Base-by-base conservation (phyloP, 495 filamentous ascomycete genomes). In the Amphirosellinia nigrospora region DNA sequence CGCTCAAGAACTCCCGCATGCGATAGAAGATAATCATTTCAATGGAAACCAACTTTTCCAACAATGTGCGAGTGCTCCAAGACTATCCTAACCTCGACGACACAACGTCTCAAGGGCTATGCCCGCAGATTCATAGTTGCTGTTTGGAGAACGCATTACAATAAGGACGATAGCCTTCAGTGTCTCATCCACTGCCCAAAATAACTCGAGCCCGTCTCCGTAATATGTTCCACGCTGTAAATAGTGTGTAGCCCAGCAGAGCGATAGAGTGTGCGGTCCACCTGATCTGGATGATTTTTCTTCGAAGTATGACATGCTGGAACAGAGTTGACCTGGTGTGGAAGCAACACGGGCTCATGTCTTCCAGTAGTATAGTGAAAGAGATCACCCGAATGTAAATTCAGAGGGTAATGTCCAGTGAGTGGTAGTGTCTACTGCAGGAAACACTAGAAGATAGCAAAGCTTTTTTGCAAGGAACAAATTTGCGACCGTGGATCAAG, bases 211-310 rank as follows among this genome's bases (percentile, higher is more conserved):
- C 59, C 39, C 59, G 59, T 62, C 59, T 62, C 59, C 36, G 39
- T 62, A 62, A 62, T 43, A 39, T 62, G 59, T 39, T 62, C 59
- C 59, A 62, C 59, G 59, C 59, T 62, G 28, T 62, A 62, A 62
- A 62, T 39, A 11, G 59, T 62, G 59, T 62, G 39, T 62, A 62
- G 39, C 59, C 59, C 59, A 62, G 56, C 59, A 41, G 59, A 62
- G 59, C 39, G 59, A 38, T 62, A 62, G 39, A 62, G 39, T 62
- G 59, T 62, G 59, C 45, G 59, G 30, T 62, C 59, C 34, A 41
- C 59, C 59, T 62, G 38, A 62, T 62, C 59, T 62, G 59, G 59
- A 62, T 62, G 59, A 62, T 45, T 62, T 62, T 62, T 45, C 53
- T 58, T 58, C 53, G 53, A 58, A 30, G 28, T 58, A 58, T 58